These are phyloP conservation scores for Cyberlindnera petersonii DNA, from an alignment of 805 yeast species.

Conservation along the genomic window DNA sequence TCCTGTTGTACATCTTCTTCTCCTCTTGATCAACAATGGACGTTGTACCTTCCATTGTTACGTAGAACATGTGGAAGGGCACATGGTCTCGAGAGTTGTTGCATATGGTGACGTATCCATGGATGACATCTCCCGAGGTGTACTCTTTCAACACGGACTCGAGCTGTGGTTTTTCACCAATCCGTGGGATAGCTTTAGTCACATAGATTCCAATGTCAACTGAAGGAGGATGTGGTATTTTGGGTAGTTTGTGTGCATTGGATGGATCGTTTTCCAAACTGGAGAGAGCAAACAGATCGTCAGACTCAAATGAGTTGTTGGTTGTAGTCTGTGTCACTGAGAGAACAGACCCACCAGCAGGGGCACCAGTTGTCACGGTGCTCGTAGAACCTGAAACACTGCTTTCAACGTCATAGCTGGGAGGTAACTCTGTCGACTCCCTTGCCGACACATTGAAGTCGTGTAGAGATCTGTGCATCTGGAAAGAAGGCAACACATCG, in stretches of 20 bases:
- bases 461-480: slow-evolving; percentile 52
- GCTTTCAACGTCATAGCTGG: slow-evolving; percentile 28
- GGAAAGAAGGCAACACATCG: slow-evolving; percentile 66
- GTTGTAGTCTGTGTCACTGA: neutral
- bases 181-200: slow-evolving; percentile 47
- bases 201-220: slow-evolving; percentile 44
- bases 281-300: neutral
- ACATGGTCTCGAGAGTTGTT: slow-evolving; percentile 44
- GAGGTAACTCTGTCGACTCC: slow-evolving; percentile 35
- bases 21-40: slow-evolving; percentile 30
- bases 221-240: slow-evolving; percentile 32
- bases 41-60: slow-evolving; percentile 42
- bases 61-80: slow-evolving; percentile 59
- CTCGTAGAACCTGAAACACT: neutral
- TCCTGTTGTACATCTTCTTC: slow-evolving; percentile 38
- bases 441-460: slow-evolving; percentile 37
- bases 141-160: slow-evolving; percentile 48
- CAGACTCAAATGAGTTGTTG: neutral
- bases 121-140: slow-evolving; percentile 62
- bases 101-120: slow-evolving; percentile 52
- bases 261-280: neutral
- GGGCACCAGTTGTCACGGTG: neutral
- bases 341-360: neutral
- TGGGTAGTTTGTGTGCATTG: slow-evolving; percentile 45
- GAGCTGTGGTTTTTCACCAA: slow-evolving; percentile 29